Conservation (phyloP, 176 grass and related monocot species). For the Triticum timopheevii region DNA sequence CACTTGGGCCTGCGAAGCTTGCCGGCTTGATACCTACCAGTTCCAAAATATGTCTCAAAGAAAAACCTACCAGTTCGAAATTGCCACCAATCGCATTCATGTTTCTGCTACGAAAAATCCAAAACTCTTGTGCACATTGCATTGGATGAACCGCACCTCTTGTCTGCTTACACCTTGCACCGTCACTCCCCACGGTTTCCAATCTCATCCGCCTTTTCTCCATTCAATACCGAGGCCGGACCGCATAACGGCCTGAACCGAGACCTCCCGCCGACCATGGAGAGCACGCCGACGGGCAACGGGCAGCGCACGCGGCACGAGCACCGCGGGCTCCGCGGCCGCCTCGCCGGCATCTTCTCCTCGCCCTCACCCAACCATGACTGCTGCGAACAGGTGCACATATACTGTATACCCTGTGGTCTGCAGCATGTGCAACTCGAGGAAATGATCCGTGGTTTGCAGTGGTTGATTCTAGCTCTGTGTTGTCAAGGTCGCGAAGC, state of each 20-base stretch:
- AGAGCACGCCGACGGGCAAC: not conserved
- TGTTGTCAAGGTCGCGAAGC: constrained; percentile 26
- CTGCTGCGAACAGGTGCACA: constrained; percentile 1
- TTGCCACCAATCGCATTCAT: not conserved
- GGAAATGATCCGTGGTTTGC: not conserved
- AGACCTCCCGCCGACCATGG: not conserved
- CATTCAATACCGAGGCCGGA: not conserved
- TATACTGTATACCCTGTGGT: too few relatives aligned
- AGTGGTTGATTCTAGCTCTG: not conserved
- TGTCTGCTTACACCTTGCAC: not conserved
- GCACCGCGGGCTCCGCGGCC: constrained; percentile 29
- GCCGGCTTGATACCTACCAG: not conserved
- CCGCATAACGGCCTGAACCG: not conserved
- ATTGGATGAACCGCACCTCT: constrained; percentile 34
- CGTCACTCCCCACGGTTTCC: not conserved
- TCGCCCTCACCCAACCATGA: not conserved
- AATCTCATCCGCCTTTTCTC: not conserved
- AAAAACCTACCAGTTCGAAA: not conserved
- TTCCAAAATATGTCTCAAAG: too few relatives aligned
- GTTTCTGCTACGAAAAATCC: not conserved
- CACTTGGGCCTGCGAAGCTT: not conserved
- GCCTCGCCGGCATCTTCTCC: constrained; percentile 40
- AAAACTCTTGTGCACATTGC: not conserved
- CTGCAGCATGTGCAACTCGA: not conserved
- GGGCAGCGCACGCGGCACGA: not conserved